Conservation (phyloP, 352 stramenopile species). For the Aphanomyces euteiches region DNA sequence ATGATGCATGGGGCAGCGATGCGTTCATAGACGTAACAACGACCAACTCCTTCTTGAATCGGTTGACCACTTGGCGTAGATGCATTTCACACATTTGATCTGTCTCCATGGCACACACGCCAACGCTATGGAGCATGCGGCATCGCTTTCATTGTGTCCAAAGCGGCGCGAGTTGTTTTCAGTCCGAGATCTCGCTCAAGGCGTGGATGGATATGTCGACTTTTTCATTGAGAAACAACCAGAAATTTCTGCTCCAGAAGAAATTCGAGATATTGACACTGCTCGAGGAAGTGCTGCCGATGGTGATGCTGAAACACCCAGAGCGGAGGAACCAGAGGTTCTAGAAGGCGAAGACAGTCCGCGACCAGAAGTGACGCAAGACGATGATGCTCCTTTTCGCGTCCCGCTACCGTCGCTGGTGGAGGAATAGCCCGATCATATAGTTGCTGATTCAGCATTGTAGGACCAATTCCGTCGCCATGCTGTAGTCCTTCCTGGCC, state of each 20-base stretch:
- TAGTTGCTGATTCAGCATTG: constrained; percentile 1
- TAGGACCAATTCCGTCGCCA: background rate
- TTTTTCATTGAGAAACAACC: background rate
- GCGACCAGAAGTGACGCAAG: background rate
- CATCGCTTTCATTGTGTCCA: background rate
- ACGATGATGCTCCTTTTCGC: background rate
- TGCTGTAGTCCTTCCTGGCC: no score
- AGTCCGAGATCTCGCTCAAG: background rate
- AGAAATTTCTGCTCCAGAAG: background rate
- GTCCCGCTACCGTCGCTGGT: background rate
- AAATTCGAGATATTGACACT: no score
- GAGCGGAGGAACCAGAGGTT: no score
- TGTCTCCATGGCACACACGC: constrained; percentile 2
- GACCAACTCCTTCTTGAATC: no score
- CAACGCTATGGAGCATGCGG: constrained; percentile 5
- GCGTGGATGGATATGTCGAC: background rate
- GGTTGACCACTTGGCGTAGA: background rate
- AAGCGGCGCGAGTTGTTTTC: constrained; percentile 7
- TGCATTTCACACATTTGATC: constrained; percentile 13
- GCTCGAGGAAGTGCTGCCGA: no score
- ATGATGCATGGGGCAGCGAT: constrained; percentile 24
- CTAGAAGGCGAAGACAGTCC: no score
- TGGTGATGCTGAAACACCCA: background rate
- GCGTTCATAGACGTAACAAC: constrained; percentile 5
- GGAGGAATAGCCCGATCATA: background rate